phyloP scores from a whole-genome alignment of 768 basidiomycete genomes.

The Mycena kentingensis region DNA sequence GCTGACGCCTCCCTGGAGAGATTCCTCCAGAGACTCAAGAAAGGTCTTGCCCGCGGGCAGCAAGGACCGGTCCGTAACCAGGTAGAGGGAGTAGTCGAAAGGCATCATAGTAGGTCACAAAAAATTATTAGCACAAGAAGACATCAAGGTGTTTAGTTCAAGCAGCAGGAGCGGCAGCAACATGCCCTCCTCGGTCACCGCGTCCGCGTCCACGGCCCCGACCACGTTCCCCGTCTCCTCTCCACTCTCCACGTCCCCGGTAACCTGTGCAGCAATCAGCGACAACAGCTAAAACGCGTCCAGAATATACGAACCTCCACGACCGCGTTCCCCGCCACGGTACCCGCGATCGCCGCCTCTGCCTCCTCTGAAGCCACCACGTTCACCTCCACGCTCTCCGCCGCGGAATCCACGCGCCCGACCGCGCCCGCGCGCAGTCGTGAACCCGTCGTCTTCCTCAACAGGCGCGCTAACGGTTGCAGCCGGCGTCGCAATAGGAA shows the following conservation, averaged over 20 bases:
- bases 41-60: conserved; percentile 79
- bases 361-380: conserved; percentile 37
- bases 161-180: neutral
- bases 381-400: conserved; percentile 22
- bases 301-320: conserved; percentile 23
- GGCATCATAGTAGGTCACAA: conserved; percentile 11
- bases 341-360: conserved; percentile 38
- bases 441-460: conserved; percentile 68
- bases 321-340: conserved; percentile 27
- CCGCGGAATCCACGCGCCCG: conserved; percentile 42
- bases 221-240: conserved; percentile 46
- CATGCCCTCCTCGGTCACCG: conserved; percentile 26
- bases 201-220: conserved; percentile 48
- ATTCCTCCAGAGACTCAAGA: conserved; percentile 74
- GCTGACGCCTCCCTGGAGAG: conserved; percentile 85
- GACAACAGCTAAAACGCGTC: neutral
- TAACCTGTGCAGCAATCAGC: conserved; percentile 3
- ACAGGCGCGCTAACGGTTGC: conserved; percentile 25
- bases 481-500: conserved; percentile 21
- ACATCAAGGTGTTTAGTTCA: conserved; percentile 2
- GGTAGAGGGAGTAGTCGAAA: conserved; percentile 75
- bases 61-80: conserved; percentile 82
- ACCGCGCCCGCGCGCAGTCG: conserved; percentile 48
- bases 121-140: neutral
- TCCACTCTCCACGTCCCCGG: conserved; percentile 46